Percentiles rank a stretch among this genome's conserved stretches.
phyloP scores from a whole-genome alignment of 1,139 yeast genomes.

The Arxiozyma slooffiae region DNA sequence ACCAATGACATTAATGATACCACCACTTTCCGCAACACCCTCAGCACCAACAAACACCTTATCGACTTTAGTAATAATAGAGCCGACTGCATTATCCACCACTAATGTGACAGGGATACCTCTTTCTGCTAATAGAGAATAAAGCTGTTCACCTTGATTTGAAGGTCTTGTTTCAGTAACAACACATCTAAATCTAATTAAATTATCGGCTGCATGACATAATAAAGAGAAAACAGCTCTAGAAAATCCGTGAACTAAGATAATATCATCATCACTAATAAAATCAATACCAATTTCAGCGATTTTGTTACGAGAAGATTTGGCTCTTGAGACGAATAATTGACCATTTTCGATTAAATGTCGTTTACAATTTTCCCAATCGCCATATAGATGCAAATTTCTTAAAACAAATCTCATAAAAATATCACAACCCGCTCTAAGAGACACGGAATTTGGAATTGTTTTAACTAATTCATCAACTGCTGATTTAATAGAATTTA shows the following conservation, averaged over 20 bases:
- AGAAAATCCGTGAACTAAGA: constrained; percentile 84
- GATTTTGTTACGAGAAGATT: constrained; percentile 75
- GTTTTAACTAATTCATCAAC: constrained; percentile 63
- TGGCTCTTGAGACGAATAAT: constrained; percentile 83
- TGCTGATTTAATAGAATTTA: constrained; percentile 68
- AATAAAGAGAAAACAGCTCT: constrained; percentile 80
- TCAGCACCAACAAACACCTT: constrained; percentile 96
- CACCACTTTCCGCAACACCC: constrained; percentile 98
- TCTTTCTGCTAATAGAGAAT: constrained; percentile 52
- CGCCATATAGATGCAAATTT: constrained; percentile 79
- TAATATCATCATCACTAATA: constrained; percentile 84
- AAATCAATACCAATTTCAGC: constrained; percentile 84
- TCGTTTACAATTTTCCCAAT: constrained; percentile 90
- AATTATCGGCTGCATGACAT: constrained; percentile 60
- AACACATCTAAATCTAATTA: constrained; percentile 77
- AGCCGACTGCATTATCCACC: constrained; percentile 91
- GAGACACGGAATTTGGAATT: constrained; percentile 82
- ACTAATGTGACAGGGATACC: constrained; percentile 88
- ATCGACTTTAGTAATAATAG: constrained; percentile 81
- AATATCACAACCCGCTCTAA: constrained; percentile 95
- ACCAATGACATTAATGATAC: constrained; percentile 92
- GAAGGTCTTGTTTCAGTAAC: constrained; percentile 92
- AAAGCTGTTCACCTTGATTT: constrained; percentile 70
- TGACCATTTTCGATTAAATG: constrained; percentile 92
- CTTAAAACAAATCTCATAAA: constrained; percentile 88